phyloP scores from a whole-genome alignment of 2,329 filamentous ascomycete genomes.

The Pseudogymnoascus sp. region DNA sequence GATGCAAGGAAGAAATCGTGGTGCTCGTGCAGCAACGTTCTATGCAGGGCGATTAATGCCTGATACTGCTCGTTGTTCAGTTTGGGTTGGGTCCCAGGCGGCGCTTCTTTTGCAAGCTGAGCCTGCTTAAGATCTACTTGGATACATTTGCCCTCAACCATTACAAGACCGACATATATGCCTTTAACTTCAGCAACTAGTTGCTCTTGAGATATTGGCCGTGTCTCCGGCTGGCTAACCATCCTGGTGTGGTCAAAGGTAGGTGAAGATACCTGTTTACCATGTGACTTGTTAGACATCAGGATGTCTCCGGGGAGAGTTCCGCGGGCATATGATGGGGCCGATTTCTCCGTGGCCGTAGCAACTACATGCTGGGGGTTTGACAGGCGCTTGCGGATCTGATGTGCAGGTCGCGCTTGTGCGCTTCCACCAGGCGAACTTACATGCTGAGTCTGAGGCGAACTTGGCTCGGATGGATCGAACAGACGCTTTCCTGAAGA shows the following conservation, averaged over 20 bases:
- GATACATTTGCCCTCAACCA: conserved; percentile 83
- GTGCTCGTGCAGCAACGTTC: conserved; percentile 72
- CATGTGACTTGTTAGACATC: neutral
- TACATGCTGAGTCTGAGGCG: neutral
- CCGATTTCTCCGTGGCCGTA: neutral
- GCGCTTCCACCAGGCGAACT: neutral
- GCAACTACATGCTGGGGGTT: neutral
- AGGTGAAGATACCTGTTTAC: neutral
- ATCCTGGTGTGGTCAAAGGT: conserved; percentile 9
- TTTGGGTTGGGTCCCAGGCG: conserved; percentile 35
- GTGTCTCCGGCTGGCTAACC: conserved; percentile 49
- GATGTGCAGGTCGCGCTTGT: neutral
- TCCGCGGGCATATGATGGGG: neutral
- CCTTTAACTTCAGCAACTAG: conserved; percentile 73
- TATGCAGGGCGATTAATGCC: conserved; percentile 70
- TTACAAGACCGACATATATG: conserved; percentile 74
- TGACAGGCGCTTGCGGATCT: neutral
- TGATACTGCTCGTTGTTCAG: conserved; percentile 70
- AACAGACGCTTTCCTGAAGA: neutral
- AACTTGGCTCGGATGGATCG: neutral
- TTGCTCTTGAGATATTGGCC: conserved; percentile 68
- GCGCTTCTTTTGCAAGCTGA: conserved; percentile 42
- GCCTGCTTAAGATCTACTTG: conserved; percentile 64
- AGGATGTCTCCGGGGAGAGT: neutral
- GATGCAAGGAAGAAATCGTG: conserved; percentile 81